Evolutionary conservation across 495 filamentous ascomycete species (phyloP).

Genomic region (Talaromyces proteolyticus): DNA sequence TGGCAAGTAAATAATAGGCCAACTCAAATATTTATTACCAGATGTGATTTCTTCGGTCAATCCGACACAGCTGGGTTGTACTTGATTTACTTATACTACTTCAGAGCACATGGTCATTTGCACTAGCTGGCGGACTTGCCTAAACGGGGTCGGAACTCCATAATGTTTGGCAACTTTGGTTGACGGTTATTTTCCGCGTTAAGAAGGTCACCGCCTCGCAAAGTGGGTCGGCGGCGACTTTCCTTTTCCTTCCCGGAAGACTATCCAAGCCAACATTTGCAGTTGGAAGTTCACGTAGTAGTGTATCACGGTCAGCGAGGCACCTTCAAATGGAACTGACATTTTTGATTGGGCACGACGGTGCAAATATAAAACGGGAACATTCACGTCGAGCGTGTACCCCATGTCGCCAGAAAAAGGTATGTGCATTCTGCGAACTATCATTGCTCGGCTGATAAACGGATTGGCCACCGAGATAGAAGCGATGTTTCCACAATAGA

Average conservation of each 20-base stretch:
- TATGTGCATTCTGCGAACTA: too few species aligned
- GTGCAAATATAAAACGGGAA: constrained; percentile 13
- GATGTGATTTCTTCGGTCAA: neutral
- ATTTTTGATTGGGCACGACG: constrained; percentile 13
- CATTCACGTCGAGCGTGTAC: constrained; percentile 10
- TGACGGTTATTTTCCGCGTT: neutral
- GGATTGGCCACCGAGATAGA: constrained; percentile 6
- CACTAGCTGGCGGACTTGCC: constrained; percentile 6
- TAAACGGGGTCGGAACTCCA: constrained; percentile 9
- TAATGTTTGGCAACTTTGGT: neutral
- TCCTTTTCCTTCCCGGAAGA: neutral
- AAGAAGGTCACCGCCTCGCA: constrained; percentile 2
- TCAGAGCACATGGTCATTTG: too few species aligned
- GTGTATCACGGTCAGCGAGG: neutral
- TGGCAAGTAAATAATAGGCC: neutral
- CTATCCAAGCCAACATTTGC: neutral
- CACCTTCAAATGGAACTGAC: constrained; percentile 14
- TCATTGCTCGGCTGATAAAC: neutral
- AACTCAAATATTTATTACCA: neutral
- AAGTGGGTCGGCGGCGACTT: neutral
- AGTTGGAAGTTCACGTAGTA: neutral
- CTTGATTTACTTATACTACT: too few species aligned
- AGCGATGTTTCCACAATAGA: constrained; percentile 16
- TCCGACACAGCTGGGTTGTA: neutral
- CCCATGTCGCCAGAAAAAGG: constrained; percentile 17